Percentiles rank a stretch among this genome's conserved stretches.
phyloP scores from a whole-genome alignment of 1,284 basidiomycete genomes.

The Mixia osmundae region DNA sequence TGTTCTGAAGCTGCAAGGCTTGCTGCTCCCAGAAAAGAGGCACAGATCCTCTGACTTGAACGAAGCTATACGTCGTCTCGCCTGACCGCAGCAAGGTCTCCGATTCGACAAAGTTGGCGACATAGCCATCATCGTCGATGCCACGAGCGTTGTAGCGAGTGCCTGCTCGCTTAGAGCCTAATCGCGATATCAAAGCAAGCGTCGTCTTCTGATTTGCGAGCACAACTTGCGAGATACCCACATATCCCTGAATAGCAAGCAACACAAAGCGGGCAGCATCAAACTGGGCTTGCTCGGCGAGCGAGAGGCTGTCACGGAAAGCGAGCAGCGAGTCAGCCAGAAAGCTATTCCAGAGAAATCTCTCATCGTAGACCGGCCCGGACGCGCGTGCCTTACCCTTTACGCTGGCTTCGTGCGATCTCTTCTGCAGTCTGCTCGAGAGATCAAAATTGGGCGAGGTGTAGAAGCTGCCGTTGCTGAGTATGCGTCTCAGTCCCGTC shows the following conservation, averaged over 20 bases:
- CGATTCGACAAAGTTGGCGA: conserved; percentile 93
- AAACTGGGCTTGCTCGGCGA: conserved; percentile 25
- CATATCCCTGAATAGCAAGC: conserved; percentile 78
- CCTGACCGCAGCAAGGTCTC: conserved; percentile 72
- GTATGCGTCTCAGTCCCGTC: conserved; percentile 63
- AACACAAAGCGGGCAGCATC: conserved; percentile 27
- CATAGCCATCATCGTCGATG: conserved; percentile 90
- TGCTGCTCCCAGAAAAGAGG: conserved; percentile 98
- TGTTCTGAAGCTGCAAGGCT: conserved; percentile 53
- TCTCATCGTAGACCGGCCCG: conserved; percentile 32
- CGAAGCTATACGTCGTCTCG: conserved; percentile 63
- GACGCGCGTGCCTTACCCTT: conserved; percentile 10
- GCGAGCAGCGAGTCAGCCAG: conserved; percentile 32
- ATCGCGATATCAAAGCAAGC: conserved; percentile 54
- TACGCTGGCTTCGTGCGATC: conserved; percentile 32
- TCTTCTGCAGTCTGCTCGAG: conserved; percentile 49
- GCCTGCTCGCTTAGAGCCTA: conserved; percentile 86
- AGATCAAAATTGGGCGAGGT: conserved; percentile 78
- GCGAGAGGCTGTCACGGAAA: conserved; percentile 16
- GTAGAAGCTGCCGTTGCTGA: conserved; percentile 82
- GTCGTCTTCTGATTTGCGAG: conserved; percentile 35
- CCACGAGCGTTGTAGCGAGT: conserved; percentile 94
- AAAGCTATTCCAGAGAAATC: conserved; percentile 27
- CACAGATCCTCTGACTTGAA: conserved; percentile 80
- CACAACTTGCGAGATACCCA: conserved; percentile 44